Evolutionary conservation across 2,329 filamentous ascomycete genomes (phyloP).

Genomic region (Westerdykella sp.): DNA sequence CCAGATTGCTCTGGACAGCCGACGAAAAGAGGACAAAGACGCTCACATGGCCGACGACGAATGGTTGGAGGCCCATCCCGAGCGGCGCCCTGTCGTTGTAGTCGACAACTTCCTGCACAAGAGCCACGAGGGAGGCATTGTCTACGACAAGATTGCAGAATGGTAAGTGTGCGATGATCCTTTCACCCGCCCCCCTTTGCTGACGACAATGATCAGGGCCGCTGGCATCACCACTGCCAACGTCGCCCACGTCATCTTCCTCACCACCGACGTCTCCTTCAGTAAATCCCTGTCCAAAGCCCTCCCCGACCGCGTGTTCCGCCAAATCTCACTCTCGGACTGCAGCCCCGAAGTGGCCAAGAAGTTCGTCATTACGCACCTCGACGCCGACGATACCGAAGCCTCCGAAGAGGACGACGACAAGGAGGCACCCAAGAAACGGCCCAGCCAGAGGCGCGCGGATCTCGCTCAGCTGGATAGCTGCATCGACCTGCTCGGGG

Average conservation of each 20-base stretch:
- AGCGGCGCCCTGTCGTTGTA: slow-evolving; percentile 73
- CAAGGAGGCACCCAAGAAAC: slow-evolving; percentile 35
- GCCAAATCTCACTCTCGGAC: slow-evolving; percentile 78
- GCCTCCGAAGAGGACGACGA: slow-evolving; percentile 35
- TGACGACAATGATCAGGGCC: slow-evolving; percentile 49
- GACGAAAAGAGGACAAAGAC: slow-evolving; percentile 69
- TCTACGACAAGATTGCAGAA: slow-evolving; percentile 59
- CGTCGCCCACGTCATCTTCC: slow-evolving; percentile 87
- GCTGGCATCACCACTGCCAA: slow-evolving; percentile 79
- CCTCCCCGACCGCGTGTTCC: slow-evolving; percentile 85
- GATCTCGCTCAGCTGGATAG: slow-evolving; percentile 69
- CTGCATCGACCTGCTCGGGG: slow-evolving; percentile 76
- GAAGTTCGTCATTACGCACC: slow-evolving; percentile 78
- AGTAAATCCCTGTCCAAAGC: slow-evolving; percentile 81
- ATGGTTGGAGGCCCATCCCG: slow-evolving; percentile 83
- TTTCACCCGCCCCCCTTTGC: background rate
- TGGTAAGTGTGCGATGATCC: slow-evolving; percentile 45
- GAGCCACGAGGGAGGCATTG: slow-evolving; percentile 44
- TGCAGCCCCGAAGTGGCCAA: slow-evolving; percentile 78
- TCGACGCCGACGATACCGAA: slow-evolving; percentile 47
- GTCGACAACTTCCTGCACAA: slow-evolving; percentile 91
- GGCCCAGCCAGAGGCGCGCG: slow-evolving; percentile 43
- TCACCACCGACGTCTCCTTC: slow-evolving; percentile 84
- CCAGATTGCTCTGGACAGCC: slow-evolving; percentile 63
- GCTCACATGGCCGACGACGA: slow-evolving; percentile 70